Evolutionary conservation across 306 rosid species (phyloP).

Genomic region (Cucurbita moschata): DNA sequence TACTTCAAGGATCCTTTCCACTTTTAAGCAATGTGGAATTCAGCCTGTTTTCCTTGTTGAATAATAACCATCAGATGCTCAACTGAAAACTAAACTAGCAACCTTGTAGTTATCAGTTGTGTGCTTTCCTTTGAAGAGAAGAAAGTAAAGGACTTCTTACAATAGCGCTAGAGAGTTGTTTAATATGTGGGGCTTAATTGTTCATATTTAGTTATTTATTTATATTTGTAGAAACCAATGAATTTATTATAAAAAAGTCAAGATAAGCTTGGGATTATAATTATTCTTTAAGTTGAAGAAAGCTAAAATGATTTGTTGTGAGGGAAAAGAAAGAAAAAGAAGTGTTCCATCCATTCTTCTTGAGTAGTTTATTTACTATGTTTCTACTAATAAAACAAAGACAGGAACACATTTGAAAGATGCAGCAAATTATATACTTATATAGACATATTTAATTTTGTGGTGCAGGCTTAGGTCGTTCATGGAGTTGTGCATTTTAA

Average conservation of each 20-base stretch:
- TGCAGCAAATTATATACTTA: not conserved
- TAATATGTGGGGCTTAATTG: not conserved
- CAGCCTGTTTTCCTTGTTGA: no score
- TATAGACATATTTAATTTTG: conserved; percentile 1
- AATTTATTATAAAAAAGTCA: not conserved
- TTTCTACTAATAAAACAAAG: not conserved
- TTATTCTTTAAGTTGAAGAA: not conserved
- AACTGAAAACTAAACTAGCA: no score
- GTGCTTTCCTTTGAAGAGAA: not conserved
- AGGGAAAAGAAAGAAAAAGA: not conserved
- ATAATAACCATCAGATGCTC: no score
- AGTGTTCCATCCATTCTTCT: not conserved
- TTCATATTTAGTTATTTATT: not conserved
- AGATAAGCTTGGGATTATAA: not conserved
- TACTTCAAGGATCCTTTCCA: no score
- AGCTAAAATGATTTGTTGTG: not conserved
- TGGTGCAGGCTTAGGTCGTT: conserved; percentile 73
- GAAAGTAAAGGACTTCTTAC: not conserved
- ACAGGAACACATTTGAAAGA: not conserved
- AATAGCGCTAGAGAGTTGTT: not conserved
- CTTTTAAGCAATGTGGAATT: no score
- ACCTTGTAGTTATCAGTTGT: not conserved
- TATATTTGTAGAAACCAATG: not conserved
- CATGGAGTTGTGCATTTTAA: conserved; percentile 85
- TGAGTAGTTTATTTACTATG: not conserved